Evolutionary conservation across 176 grass and related monocot genomes (phyloP).

Genomic region (Bonia amplexicaulis): DNA sequence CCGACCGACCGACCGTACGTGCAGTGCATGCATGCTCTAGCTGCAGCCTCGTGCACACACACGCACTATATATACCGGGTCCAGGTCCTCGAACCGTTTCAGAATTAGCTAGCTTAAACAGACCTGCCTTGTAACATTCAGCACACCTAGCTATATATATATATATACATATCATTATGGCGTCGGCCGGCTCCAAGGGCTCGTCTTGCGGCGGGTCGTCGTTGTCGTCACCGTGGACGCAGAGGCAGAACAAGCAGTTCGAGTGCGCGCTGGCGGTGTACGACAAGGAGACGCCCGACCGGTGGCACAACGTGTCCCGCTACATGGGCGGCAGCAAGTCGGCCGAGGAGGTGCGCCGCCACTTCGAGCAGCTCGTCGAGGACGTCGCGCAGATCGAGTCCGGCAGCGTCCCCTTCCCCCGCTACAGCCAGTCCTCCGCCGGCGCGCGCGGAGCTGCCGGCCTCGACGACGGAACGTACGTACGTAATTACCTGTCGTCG

Average conservation of each 20-base stretch:
- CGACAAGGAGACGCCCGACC: conserved; percentile 57
- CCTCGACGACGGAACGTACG: not conserved
- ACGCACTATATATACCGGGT: not conserved
- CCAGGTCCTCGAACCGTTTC: not conserved
- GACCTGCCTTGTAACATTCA: not conserved
- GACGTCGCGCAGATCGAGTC: conserved; percentile 66
- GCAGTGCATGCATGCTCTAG: not conserved
- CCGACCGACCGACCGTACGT: conserved; percentile 16
- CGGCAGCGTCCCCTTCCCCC: conserved; percentile 33
- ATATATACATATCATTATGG: not conserved
- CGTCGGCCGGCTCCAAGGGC: not conserved
- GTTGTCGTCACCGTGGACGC: conserved; percentile 36
- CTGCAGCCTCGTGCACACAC: not conserved
- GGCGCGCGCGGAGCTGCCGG: not conserved
- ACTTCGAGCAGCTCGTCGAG: conserved; percentile 54
- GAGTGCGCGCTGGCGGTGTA: conserved; percentile 70
- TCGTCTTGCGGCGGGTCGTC: not conserved
- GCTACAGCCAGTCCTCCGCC: not conserved
- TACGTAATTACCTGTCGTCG: too few species aligned
- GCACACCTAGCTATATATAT: not conserved
- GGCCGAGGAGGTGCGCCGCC: conserved; percentile 58
- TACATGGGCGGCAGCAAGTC: conserved; percentile 62
- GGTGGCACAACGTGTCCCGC: conserved; percentile 62
- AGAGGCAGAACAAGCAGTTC: conserved; percentile 66
- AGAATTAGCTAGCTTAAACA: not conserved